Evolutionary conservation across 352 stramenopile genomes (phyloP).

Genomic region (Globisporangium irregulare): DNA sequence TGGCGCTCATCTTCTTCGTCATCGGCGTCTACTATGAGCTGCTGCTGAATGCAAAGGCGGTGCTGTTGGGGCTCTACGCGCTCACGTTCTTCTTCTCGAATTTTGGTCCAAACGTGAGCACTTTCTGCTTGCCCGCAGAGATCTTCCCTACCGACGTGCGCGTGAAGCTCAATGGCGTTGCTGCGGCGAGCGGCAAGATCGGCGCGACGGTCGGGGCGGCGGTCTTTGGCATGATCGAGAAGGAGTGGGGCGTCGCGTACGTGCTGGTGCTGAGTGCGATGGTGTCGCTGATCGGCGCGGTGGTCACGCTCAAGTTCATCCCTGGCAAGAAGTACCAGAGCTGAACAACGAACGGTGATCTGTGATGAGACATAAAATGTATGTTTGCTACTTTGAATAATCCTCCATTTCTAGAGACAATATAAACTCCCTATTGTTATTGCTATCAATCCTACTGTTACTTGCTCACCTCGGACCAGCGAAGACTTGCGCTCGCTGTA

Average conservation of each 20-base stretch:
- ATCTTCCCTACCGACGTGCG: slow-evolving; percentile 69
- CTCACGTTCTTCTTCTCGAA: slow-evolving; percentile 90
- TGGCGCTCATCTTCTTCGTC: slow-evolving; percentile 62
- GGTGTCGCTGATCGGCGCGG: slow-evolving; percentile 53
- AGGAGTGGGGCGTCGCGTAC: slow-evolving; percentile 48
- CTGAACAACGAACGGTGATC: slow-evolving; percentile 3
- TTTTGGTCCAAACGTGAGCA: slow-evolving; percentile 85
- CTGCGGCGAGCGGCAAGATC: slow-evolving; percentile 73
- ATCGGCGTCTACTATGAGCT: slow-evolving; percentile 55
- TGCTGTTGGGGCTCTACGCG: slow-evolving; percentile 67
- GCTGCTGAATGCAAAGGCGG: slow-evolving; percentile 34
- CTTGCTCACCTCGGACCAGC: not conserved
- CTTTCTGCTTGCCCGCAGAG: slow-evolving; percentile 82
- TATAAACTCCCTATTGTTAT: slow-evolving; percentile 2
- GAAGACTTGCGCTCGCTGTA: not conserved
- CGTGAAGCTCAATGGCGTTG: slow-evolving; percentile 81
- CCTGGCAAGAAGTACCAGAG: slow-evolving; percentile 40
- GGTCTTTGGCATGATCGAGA: slow-evolving; percentile 62
- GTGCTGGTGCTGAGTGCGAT: slow-evolving; percentile 56
- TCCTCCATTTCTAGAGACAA: slow-evolving; percentile 10
- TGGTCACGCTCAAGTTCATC: slow-evolving; percentile 68
- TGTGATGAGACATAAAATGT: not conserved
- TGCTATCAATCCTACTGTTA: not conserved
- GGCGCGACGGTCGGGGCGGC: slow-evolving; percentile 60
- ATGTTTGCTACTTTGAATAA: slow-evolving; percentile 5